Base-by-base conservation (phyloP, 2,329 filamentous ascomycete species). In the Aspergillus luchuensis region DNA sequence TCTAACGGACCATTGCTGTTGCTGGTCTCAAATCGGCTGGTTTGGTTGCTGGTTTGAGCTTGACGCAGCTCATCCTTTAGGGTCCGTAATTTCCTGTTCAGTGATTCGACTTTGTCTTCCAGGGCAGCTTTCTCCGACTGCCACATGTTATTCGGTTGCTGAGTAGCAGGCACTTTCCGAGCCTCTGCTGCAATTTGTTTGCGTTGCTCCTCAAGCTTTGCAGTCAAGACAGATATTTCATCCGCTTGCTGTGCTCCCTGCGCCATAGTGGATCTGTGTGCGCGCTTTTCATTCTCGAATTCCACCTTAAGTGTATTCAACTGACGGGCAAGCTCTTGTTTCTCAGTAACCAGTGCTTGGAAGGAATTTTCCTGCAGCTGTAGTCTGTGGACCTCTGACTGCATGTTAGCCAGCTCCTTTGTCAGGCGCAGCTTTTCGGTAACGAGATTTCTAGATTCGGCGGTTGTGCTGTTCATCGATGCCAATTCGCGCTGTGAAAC, bases 231-330 rank as follows among this genome's bases (percentile, higher is more conserved):
- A 17, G 76, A 72, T 33, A 76, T 74, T 50, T 81, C 76, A 45
- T 79, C 75, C 72, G 55, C 69, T 63, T 67, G 71, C 65, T 79
- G 70, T 66, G 74, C 59, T 47, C 66, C 66, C 61, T 71, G 72
- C 15, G 65, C 57, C 78, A 80, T 66, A 76, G 83, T 84, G 55
- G 88, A 85, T 66, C 88, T 85, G 8, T 85, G 81, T 3, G 87
- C 84, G n/a, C 87, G 85, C 74, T 87, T 94, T 72, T 95, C 91
- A 66, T 90, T 91, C 65, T 93, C 91, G 2, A 97, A 82, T 68
- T 96, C 90, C 47, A 91, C 87, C 74, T 96, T 90, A 2, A 93
- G 76, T 1, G 89, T 87, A 70, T 84, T 89, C 28, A 97, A 76
- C 75, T 95, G 91, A 50, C 90, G 88, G 71, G 95, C 89, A 13